phyloP scores from a whole-genome alignment of 2,329 filamentous ascomycete species.

The Ophiocordyceps camponoti-saundersi region DNA sequence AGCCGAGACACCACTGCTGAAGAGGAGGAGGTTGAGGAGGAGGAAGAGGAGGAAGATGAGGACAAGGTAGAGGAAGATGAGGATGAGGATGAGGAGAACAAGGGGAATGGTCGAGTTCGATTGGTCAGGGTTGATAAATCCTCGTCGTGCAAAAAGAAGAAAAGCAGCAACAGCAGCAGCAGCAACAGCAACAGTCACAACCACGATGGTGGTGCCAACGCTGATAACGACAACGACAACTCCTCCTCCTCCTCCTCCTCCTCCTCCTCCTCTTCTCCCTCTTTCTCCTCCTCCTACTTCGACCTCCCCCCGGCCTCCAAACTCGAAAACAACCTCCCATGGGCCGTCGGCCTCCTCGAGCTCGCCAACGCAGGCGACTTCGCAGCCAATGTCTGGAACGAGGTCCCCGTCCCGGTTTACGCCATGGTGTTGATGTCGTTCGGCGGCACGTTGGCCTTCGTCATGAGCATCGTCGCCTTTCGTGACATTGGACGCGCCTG shows the following conservation, averaged over 20 bases:
- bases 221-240: neutral
- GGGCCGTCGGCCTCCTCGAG: slow-evolving; percentile 31
- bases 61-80: neutral
- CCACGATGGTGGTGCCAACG: neutral
- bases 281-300: slow-evolving; percentile 2
- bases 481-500: slow-evolving; percentile 24
- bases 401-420: slow-evolving; percentile 28
- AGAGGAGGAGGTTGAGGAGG: neutral
- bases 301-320: slow-evolving; percentile 5
- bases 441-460: slow-evolving; percentile 27
- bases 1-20: neutral
- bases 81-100: too few relatives aligned
- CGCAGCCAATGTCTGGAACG: slow-evolving; percentile 40
- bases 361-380: slow-evolving; percentile 39
- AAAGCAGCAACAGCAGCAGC: neutral
- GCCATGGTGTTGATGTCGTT: slow-evolving; percentile 34
- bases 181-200: neutral
- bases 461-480: slow-evolving; percentile 26
- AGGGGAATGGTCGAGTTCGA: too few relatives aligned
- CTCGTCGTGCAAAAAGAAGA: too few relatives aligned
- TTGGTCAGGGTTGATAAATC: too few relatives aligned
- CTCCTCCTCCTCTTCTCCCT: neutral
- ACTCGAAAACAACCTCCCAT: slow-evolving; percentile 13
- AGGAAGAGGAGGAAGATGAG: neutral
- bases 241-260: neutral